A percentile compares a stretch with the other conserved stretches of the same genome.
phyloP scores from a whole-genome alignment of 202 grass and related monocot species.

The Eragrostis tef region DNA sequence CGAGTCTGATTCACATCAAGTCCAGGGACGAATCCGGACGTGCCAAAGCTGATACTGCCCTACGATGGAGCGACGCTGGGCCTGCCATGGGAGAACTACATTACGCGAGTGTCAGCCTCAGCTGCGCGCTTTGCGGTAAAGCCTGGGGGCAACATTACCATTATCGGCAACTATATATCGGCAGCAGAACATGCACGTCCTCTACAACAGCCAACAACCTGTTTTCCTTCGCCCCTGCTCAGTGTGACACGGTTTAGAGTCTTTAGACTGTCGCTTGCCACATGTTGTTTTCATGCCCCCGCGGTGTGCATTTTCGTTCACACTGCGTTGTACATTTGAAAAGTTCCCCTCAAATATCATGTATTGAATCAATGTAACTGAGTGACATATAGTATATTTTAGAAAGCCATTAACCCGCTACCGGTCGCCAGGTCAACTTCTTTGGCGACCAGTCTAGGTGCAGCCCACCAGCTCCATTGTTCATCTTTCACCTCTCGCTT shows the following conservation, averaged over 20 bases:
- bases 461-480: too few relatives aligned
- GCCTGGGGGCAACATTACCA: background rate
- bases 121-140: constrained; percentile 31
- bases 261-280: too few relatives aligned
- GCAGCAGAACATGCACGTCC: constrained; percentile 49
- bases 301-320: too few relatives aligned
- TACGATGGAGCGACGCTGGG: constrained; percentile 41
- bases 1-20: constrained; percentile 55
- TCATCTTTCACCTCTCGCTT: too few relatives aligned
- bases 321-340: too few relatives aligned
- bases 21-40: background rate
- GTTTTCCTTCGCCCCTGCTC: constrained; percentile 1
- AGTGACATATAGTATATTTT: too few relatives aligned
- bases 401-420: too few relatives aligned
- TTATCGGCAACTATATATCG: constrained; percentile 50
- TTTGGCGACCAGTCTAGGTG: too few relatives aligned
- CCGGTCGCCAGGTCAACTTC: too few relatives aligned
- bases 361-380: too few relatives aligned
- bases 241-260: background rate
- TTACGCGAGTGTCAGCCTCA: background rate
- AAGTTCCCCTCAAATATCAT: too few relatives aligned
- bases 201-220: constrained; percentile 27
- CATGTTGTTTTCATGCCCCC: too few relatives aligned
- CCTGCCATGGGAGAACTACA: constrained; percentile 41
- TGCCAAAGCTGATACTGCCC: constrained; percentile 38